Conservation (phyloP, 106 monocot species). For the Acorus calamus region DNA sequence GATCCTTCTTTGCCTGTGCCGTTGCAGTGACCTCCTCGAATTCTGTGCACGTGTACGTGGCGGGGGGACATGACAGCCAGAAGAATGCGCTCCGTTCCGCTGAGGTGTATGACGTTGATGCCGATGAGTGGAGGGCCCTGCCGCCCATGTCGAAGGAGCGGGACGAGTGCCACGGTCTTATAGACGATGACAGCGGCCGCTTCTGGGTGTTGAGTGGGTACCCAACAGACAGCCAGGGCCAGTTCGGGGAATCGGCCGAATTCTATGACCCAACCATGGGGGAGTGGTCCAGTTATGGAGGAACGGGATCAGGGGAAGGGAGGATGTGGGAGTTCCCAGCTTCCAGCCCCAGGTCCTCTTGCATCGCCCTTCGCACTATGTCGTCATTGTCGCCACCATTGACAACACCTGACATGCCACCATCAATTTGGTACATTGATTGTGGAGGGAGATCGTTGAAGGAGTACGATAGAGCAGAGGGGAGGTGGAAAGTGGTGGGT, state of each 20-base stretch:
- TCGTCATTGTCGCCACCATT: constrained; percentile 9
- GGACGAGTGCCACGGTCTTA: constrained; percentile 50
- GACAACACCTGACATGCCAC: not conserved
- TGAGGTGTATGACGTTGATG: constrained; percentile 27
- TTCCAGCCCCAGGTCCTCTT: not conserved
- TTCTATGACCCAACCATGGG: constrained; percentile 21
- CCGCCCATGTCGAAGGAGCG: constrained; percentile 45
- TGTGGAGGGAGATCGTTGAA: constrained; percentile 18
- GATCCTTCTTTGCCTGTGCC: constrained; percentile 51
- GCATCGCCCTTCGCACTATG: not conserved
- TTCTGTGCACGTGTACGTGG: constrained; percentile 23
- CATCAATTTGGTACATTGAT: constrained; percentile 22
- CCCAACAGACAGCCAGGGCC: constrained; percentile 38
- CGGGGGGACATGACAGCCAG: constrained; percentile 52
- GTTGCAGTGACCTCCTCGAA: constrained; percentile 8
- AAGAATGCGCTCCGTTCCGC: constrained; percentile 55
- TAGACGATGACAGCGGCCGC: constrained; percentile 2
- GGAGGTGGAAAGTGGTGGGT: constrained; percentile 24
- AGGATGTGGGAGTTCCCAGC: constrained; percentile 16
- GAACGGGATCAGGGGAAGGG: constrained; percentile 5
- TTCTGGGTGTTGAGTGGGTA: constrained; percentile 55
- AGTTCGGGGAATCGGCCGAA: constrained; percentile 28
- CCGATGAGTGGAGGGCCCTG: constrained; percentile 40
- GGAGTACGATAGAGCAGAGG: constrained; percentile 17
- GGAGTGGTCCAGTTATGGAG: constrained; percentile 11